Evolutionary conservation across 2,329 filamentous ascomycete genomes (phyloP), one percentile per base, ranked within the genome.

Genomic region (Acephala macrosclerotiorum): DNA sequence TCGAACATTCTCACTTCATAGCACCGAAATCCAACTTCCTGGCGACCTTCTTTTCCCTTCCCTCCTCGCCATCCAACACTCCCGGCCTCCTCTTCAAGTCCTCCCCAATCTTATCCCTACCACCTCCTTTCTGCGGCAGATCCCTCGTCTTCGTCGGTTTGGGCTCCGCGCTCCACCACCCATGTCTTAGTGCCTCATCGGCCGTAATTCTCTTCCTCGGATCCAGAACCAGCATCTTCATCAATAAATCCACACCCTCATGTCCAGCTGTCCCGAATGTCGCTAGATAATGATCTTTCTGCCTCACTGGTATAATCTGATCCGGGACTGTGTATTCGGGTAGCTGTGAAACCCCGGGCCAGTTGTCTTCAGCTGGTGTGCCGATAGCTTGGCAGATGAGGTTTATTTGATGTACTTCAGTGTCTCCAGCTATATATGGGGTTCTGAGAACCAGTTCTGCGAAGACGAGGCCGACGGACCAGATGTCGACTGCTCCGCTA

Each of bases 391-490:
- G 88, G 76, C 90, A 93, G 69, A 98, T 96, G 71, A 95, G 86
- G 65, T 87, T 85, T 71, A 98, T 87, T 81, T 97, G 94, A 74
- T 95, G 89, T 69, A 98, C 84, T 77, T 98, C 96, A 1, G 89
- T 92, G 76, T 92, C 90, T 1, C 93, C 94, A 0, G 92, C 89
- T 64, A 98, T 86, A 75, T 94, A 97, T 0, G 94, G 94, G 4
- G 89, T 87, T 60, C 96, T 88, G 66, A 95, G 84, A 64, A 97
- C 84, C 60, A 99, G 86, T 79, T 99, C 96, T 35, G 94, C 95
- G 73, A 99, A 96, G 12, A 99, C 94, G 76, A 93, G 89, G 58
- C 93, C 96, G 63, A 97, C 91, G 57, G 91, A 94, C 95, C 96
- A 99, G 66, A 99, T 85, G 77, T 99, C 96, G 22, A 97, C 96